Conservation (phyloP, 2,329 filamentous ascomycete species). For the Bipolaris bicolor region DNA sequence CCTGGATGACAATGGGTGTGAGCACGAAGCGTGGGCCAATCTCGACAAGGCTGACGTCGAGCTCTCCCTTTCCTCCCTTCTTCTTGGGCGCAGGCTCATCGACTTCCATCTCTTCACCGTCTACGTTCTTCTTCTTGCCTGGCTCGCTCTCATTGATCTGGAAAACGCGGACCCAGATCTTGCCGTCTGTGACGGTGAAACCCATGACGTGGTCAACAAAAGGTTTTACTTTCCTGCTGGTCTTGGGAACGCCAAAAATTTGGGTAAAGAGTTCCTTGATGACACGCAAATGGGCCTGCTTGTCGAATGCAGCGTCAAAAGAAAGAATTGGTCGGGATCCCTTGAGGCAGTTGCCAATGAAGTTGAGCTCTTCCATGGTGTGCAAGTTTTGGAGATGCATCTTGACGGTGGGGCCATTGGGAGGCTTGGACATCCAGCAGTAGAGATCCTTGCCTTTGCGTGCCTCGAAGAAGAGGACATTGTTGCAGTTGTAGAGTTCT, state of each 20-base stretch:
- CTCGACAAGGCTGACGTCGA: conserved; percentile 83
- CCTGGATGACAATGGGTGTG: conserved; percentile 92
- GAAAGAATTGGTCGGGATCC: conserved; percentile 89
- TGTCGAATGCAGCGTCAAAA: conserved; percentile 87
- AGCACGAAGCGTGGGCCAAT: conserved; percentile 93
- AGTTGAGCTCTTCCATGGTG: conserved; percentile 96
- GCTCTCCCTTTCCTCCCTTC: conserved; percentile 62
- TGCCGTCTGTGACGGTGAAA: conserved; percentile 88
- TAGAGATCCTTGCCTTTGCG: conserved; percentile 94
- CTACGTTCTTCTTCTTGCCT: conserved; percentile 52
- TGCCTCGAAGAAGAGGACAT: conserved; percentile 93
- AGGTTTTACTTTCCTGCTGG: conserved; percentile 87
- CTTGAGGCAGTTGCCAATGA: conserved; percentile 95
- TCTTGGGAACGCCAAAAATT: conserved; percentile 89
- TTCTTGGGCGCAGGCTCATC: conserved; percentile 44
- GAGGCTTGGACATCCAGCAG: conserved; percentile 89
- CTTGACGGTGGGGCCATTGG: conserved; percentile 77
- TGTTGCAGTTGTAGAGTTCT: conserved; percentile 91
- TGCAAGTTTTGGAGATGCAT: conserved; percentile 86
- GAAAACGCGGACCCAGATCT: conserved; percentile 95
- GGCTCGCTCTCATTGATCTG: conserved; percentile 85
- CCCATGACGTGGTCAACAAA: conserved; percentile 96
- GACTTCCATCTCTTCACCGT: conserved; percentile 50
- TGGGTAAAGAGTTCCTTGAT: conserved; percentile 91
- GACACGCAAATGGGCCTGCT: conserved; percentile 76